These are phyloP conservation scores for Claviceps fusiformis DNA, from an alignment of 2,329 filamentous ascomycete genomes.

Conservation along the genomic window DNA sequence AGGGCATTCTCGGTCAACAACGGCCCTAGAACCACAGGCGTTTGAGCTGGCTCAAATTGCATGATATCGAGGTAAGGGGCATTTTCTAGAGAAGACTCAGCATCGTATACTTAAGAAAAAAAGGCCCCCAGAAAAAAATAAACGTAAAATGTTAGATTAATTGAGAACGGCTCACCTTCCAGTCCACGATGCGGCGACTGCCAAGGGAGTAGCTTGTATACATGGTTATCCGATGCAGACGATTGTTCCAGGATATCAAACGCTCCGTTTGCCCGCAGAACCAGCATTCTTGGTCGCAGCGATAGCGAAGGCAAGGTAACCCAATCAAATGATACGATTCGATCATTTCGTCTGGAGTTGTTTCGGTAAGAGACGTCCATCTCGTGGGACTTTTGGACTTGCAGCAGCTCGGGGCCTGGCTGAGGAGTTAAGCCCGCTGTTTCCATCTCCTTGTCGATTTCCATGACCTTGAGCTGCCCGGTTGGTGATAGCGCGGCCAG, in stretches of 20 bases:
- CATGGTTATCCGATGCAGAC: slow-evolving; percentile 41
- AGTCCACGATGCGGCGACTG: slow-evolving; percentile 42
- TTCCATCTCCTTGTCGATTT: slow-evolving; percentile 41
- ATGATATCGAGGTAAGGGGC: slow-evolving; percentile 41
- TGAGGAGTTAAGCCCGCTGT: slow-evolving; percentile 23
- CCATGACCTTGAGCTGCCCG: slow-evolving; percentile 48
- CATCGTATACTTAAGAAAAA: not conserved
- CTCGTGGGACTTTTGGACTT: slow-evolving; percentile 46
- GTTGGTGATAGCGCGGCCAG: slow-evolving; percentile 48
- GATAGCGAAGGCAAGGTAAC: slow-evolving; percentile 43
- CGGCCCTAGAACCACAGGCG: slow-evolving; percentile 38
- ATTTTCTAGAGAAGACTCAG: slow-evolving; percentile 26
- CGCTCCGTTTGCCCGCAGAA: slow-evolving; percentile 44
- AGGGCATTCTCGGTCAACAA: slow-evolving; percentile 40
- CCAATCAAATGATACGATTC: slow-evolving; percentile 57
- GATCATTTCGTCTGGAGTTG: slow-evolving; percentile 37
- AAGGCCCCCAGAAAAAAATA: too few species aligned
- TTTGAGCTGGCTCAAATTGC: slow-evolving; percentile 42
- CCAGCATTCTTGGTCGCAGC: slow-evolving; percentile 43
- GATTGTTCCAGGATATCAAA: slow-evolving; percentile 51
- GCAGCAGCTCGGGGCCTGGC: slow-evolving; percentile 43
- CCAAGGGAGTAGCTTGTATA: slow-evolving; percentile 50
- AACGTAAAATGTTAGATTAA: too few species aligned
- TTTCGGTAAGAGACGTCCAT: slow-evolving; percentile 46
- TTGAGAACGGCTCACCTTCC: slow-evolving; percentile 26